phyloP scores from a whole-genome alignment of 176 grass and related monocot species.

The Pontederia crassipes region DNA sequence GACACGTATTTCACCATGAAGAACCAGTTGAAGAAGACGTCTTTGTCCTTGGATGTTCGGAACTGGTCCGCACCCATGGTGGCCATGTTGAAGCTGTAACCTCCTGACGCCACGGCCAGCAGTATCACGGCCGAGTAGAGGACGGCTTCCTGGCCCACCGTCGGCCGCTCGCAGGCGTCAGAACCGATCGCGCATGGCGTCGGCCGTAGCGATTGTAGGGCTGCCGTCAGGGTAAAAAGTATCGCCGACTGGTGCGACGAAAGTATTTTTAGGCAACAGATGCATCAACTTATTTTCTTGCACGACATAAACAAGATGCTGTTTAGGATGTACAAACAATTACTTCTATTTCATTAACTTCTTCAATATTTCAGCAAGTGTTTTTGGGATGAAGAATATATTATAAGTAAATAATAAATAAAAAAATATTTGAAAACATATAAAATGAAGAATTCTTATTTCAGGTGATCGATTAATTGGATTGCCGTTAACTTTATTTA shows the following conservation, averaged over 20 bases:
- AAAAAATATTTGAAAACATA: too few species aligned
- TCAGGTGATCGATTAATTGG: too few species aligned
- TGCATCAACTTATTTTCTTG: too few species aligned
- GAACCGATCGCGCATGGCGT: constrained; percentile 12
- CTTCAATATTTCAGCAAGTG: too few species aligned
- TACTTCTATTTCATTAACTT: too few species aligned
- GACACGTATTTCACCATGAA: constrained; percentile 2
- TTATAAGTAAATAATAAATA: too few species aligned
- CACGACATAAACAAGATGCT: background rate
- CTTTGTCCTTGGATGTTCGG: background rate
- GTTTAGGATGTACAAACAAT: too few species aligned
- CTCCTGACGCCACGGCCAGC: background rate
- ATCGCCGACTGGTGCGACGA: constrained; percentile 24
- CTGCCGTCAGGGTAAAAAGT: constrained; percentile 52
- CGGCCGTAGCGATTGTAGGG: constrained; percentile 23
- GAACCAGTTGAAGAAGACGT: constrained; percentile 20
- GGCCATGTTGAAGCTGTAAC: constrained; percentile 2
- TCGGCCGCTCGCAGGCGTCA: constrained; percentile 17
- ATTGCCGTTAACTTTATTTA: too few species aligned
- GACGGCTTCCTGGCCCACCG: background rate
- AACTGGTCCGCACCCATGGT: constrained; percentile 10
- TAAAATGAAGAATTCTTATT: too few species aligned
- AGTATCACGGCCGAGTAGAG: background rate
- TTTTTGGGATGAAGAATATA: too few species aligned
- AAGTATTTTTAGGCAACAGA: too few species aligned